These are phyloP conservation scores for Phoma sp. DNA, from an alignment of 2,329 filamentous ascomycete species.

Conservation along the genomic window DNA sequence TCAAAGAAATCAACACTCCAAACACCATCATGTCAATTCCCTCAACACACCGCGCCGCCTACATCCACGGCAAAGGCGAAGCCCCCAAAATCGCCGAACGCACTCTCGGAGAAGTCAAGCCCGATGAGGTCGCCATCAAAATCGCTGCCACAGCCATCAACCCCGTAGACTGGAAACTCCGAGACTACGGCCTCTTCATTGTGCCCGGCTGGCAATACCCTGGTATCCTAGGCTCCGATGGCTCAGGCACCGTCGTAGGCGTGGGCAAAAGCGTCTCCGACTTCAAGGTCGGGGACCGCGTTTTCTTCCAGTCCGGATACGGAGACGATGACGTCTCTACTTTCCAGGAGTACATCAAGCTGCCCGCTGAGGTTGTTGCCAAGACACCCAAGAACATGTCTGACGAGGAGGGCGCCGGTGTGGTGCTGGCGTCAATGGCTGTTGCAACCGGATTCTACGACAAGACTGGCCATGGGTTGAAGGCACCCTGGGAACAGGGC, in stretches of 20 bases:
- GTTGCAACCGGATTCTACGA: constrained; percentile 12
- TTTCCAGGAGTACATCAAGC: constrained; percentile 24
- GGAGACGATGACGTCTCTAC: constrained; percentile 38
- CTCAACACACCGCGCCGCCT: constrained; percentile 3
- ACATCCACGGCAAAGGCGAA: constrained; percentile 3
- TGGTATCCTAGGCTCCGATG: constrained; percentile 52
- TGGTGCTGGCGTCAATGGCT: constrained; percentile 15
- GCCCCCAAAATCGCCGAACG: constrained; percentile 31
- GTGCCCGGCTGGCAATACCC: constrained; percentile 48
- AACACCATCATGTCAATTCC: neutral
- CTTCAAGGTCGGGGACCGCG: constrained; percentile 33
- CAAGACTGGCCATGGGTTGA: constrained; percentile 12
- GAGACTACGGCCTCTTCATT: constrained; percentile 50
- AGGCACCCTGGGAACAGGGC: constrained; percentile 22
- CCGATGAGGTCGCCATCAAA: constrained; percentile 55
- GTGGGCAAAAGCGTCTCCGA: constrained; percentile 47
- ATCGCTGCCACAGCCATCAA: constrained; percentile 59
- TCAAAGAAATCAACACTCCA: neutral
- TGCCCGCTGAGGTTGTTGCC: constrained; percentile 25
- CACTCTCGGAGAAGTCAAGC: constrained; percentile 54
- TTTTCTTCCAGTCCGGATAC: constrained; percentile 34
- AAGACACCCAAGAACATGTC: constrained; percentile 34
- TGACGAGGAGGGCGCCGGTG: constrained; percentile 10
- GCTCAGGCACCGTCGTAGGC: constrained; percentile 53
- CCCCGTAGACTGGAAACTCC: constrained; percentile 54